These are phyloP conservation scores for Endotrypanum monterogeii DNA, from an alignment of 208 protist species.

Conservation along the genomic window DNA sequence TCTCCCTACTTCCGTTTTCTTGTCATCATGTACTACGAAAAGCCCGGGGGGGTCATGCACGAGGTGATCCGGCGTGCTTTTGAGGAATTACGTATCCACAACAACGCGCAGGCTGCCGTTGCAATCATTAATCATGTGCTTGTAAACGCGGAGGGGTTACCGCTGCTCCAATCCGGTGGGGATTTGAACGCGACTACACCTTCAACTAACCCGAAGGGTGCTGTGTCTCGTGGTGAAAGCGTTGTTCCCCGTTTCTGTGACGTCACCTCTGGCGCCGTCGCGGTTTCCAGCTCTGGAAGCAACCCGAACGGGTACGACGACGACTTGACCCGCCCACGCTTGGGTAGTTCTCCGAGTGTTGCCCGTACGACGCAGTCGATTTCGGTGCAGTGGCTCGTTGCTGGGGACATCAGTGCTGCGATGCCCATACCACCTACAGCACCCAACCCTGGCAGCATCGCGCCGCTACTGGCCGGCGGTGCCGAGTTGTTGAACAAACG, in stretches of 20 bases:
- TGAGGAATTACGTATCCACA: conserved; percentile 62
- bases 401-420: conserved; percentile 14
- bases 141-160: conserved; percentile 25
- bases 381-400: conserved; percentile 26
- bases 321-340: neutral
- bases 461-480: conserved; percentile 8
- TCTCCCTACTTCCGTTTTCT: conserved; percentile 19
- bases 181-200: conserved; percentile 27
- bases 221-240: neutral
- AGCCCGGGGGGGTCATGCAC: conserved; percentile 65
- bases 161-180: conserved; percentile 17
- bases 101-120: conserved; percentile 64
- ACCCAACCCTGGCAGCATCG: neutral
- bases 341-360: conserved; percentile 4
- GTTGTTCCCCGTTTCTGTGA: neutral
- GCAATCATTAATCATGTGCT: conserved; percentile 48
- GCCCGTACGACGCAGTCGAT: neutral
- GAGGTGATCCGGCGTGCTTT: conserved; percentile 65
- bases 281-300: neutral
- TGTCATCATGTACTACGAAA: conserved; percentile 53
- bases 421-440: neutral
- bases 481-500: conserved; percentile 25
- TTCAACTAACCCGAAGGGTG: neutral
- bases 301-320: neutral
- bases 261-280: neutral